Conservation (phyloP, 768 basidiomycete genomes). For the Trametopsis cervina region DNA sequence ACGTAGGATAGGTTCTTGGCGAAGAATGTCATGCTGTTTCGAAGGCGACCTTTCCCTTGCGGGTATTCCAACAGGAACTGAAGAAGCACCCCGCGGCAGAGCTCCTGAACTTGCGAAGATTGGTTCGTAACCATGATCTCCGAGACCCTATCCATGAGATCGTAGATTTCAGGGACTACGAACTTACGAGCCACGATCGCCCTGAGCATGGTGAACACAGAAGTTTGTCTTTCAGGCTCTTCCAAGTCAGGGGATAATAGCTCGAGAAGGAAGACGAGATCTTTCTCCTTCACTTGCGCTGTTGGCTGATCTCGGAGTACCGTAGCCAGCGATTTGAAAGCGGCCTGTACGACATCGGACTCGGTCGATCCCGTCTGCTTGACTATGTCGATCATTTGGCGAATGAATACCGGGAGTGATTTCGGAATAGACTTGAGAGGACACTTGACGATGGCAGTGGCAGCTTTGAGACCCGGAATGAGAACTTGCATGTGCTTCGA, state of each 20-base stretch:
- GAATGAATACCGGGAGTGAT: conserved; percentile 76
- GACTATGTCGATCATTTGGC: conserved; percentile 78
- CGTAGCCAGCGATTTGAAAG: conserved; percentile 77
- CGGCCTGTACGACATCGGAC: conserved; percentile 83
- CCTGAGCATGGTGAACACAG: conserved; percentile 83
- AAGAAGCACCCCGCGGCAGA: conserved; percentile 80
- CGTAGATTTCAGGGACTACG: conserved; percentile 94
- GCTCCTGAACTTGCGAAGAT: conserved; percentile 84
- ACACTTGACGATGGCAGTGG: conserved; percentile 75
- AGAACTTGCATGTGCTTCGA: conserved; percentile 73
- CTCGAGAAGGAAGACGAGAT: conserved; percentile 81
- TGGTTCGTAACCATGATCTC: conserved; percentile 93
- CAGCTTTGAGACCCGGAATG: conserved; percentile 67
- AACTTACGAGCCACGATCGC: conserved; percentile 89
- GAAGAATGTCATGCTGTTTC: conserved; percentile 83
- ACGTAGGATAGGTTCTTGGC: conserved; percentile 89
- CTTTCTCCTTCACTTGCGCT: conserved; percentile 81
- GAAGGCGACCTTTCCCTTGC: conserved; percentile 87
- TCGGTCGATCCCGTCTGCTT: conserved; percentile 81
- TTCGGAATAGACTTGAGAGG: conserved; percentile 70
- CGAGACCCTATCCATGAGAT: conserved; percentile 89
- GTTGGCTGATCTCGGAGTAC: conserved; percentile 86
- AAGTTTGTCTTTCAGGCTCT: conserved; percentile 76
- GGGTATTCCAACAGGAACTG: conserved; percentile 97
- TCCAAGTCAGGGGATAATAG: conserved; percentile 86